Base-by-base conservation (phyloP, 352 stramenopile species). In the Globisporangium recalcitrans region DNA sequence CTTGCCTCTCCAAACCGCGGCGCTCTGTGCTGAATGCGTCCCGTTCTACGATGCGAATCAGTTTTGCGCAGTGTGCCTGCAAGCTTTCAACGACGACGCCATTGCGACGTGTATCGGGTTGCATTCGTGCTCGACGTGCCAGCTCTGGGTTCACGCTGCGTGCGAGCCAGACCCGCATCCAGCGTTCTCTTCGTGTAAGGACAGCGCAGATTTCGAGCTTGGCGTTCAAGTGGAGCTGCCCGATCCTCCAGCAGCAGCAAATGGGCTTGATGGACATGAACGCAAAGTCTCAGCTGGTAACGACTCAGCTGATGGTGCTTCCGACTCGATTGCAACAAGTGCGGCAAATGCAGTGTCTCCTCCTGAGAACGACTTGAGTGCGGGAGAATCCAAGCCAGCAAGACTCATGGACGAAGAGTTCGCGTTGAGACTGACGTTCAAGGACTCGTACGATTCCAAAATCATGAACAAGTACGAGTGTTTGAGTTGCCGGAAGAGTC, bases 391-490 rank as follows among this genome's bases (percentile, higher is more conserved):
- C 24, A 91, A 89, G 56, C 70, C 75, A 8, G 71, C 78, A 9
- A 80, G 78, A 21, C 65, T 82, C 13, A 47, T 78, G 19, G 86
- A 95, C 61, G 87, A 96, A 69, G 78, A 79, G 19, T 74, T 78
- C 29, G 79, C 87, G 6, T 73, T 71, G 21, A 66, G 62, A 1
- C 60, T 96, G 32, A 74, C 56, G 16, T 96, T 96, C 77, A 72
- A 72, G 48, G 40, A 72, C 11, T 57, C 64, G 1, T 95, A 95
- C 53, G 81, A 95, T 56, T 68, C 82, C 0, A 86, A 87, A 29
- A 57, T 78, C 0, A 44, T 93, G 31, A 73, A 93, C 63, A 89
- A 93, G 48, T 96, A 93, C 49, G 85, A 96, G 65, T 96, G 87
- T 61, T 56, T 86, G n/a, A 85, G 77, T 1, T 95, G 87, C 58